A percentile compares a stretch with the other conserved stretches of the same genome.
These are phyloP conservation scores for Phytophthora fragariae DNA, from an alignment of 352 stramenopile species.

Conservation along the genomic window DNA sequence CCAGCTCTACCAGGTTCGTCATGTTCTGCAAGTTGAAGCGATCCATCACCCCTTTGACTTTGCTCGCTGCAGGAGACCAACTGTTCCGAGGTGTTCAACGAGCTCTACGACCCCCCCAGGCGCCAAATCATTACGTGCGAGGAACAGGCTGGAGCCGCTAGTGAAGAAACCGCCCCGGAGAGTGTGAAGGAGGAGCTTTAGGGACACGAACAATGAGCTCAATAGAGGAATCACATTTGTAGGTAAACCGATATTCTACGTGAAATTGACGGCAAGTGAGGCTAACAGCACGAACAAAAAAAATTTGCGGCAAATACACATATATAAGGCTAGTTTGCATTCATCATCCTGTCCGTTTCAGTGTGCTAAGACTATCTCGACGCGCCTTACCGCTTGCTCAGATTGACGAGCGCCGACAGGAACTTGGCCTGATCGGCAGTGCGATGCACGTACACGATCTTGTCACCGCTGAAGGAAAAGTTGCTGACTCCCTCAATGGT, in stretches of 20 bases:
- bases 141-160: slow-evolving; percentile 6
- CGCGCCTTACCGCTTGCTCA: slow-evolving; percentile 69
- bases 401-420: slow-evolving; percentile 77
- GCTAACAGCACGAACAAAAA: slow-evolving; percentile 3
- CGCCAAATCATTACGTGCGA: slow-evolving; percentile 42
- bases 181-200: slow-evolving; percentile 59
- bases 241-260: too few species aligned
- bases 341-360: slow-evolving; percentile 15
- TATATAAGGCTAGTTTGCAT: slow-evolving; percentile 37
- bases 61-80: slow-evolving; percentile 49
- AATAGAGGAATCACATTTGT: neutral
- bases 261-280: too few species aligned
- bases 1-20: slow-evolving; percentile 57
- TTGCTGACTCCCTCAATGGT: slow-evolving; percentile 90
- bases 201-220: neutral
- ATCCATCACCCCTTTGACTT: neutral
- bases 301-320: slow-evolving; percentile 27
- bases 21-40: slow-evolving; percentile 1
- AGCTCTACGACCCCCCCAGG: slow-evolving; percentile 58
- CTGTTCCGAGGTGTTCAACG: slow-evolving; percentile 66
- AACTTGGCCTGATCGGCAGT: slow-evolving; percentile 92
- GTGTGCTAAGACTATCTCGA: too few species aligned
- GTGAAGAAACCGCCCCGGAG: slow-evolving; percentile 12
- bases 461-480: slow-evolving; percentile 89
- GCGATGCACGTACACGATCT: slow-evolving; percentile 90